Base-by-base conservation (phyloP, 2,329 filamentous ascomycete genomes). In the Nigrograna mackinnonii region DNA sequence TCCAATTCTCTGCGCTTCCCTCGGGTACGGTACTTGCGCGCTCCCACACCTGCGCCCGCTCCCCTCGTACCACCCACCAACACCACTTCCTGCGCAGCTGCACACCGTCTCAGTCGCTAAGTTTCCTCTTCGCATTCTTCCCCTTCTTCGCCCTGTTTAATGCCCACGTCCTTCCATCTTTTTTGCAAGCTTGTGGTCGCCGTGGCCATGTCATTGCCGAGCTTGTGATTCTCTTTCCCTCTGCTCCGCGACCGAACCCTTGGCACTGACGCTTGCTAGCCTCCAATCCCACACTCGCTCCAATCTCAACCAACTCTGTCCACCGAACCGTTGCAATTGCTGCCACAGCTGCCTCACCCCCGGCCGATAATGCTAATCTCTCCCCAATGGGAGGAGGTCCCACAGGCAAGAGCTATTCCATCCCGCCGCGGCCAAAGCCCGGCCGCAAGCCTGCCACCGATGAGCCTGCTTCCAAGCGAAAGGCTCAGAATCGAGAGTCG, bases 381-480 rank as follows among this genome's bases (percentile, higher is more conserved):
- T 64, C 60, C 43, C 58, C 56, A 17, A 37, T 51, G 47, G 62
- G 59, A 52, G 58, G 57, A 35, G 72, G 64, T 41, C 73, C 72
- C 24, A 66, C 69, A 44, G 68, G 64, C 49, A 55, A 47, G 18
- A 59, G 37, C 32, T 64, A 70, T 53, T 55, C 52, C 3, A 58
- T 77, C 17, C 72, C 69, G 22, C 60, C 72, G 5, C 67, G 74
- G 18, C 73, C 74, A 6, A 74, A 72, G 76, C 92, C 94, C 17
- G 92, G 92, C 36, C 84, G 92, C 56, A 97, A 97, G 77, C 91
- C 92, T 3, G 89, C 90, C 35, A 95, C 89, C 24, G 91, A 96
- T 64, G 95, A 91, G 39, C 91, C 91, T 12, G 88, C 89, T 2
- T 95, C 91, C 32, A 95, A 95, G 74, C 84, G 94, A 53, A 95